Evolutionary conservation across 805 yeast genomes (phyloP).

Genomic region (Lachancea meyersii): DNA sequence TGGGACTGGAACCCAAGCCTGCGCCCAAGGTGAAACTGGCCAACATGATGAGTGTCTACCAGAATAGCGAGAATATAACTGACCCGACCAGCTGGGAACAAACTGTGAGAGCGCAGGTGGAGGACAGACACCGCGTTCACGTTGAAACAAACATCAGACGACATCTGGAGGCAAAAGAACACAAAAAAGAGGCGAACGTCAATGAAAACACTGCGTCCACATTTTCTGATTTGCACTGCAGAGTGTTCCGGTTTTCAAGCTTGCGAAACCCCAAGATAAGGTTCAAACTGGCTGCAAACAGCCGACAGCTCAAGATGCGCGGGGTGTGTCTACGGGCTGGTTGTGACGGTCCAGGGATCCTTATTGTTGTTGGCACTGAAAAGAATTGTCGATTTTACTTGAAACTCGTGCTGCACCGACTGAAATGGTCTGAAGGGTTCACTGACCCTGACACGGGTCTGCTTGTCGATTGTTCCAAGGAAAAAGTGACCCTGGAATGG

Average conservation of each 20-base stretch:
- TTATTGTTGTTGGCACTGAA: constrained; percentile 71
- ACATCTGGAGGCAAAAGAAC: constrained; percentile 29
- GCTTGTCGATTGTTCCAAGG: constrained; percentile 37
- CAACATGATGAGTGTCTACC: constrained; percentile 75
- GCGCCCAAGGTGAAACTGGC: constrained; percentile 80
- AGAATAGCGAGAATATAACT: constrained; percentile 72
- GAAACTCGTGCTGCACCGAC: constrained; percentile 52
- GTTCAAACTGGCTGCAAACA: constrained; percentile 73
- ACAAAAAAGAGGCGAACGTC: constrained; percentile 7
- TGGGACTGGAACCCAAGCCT: constrained; percentile 84
- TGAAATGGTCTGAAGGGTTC: constrained; percentile 60
- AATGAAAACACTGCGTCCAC: background rate
- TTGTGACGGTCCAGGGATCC: constrained; percentile 42
- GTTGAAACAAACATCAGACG: constrained; percentile 54
- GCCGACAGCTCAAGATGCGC: constrained; percentile 58
- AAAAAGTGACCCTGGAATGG: constrained; percentile 55
- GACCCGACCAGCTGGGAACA: constrained; percentile 87
- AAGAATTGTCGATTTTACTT: constrained; percentile 57
- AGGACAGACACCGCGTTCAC: constrained; percentile 54
- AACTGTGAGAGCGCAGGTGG: constrained; percentile 62
- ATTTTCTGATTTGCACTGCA: constrained; percentile 18
- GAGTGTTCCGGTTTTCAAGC: constrained; percentile 52
- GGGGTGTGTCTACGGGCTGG: constrained; percentile 52
- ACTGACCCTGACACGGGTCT: constrained; percentile 27
- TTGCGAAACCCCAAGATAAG: constrained; percentile 59